Conservation (phyloP, 2,329 filamentous ascomycete genomes). For the Pyricularia pennisetigena region DNA sequence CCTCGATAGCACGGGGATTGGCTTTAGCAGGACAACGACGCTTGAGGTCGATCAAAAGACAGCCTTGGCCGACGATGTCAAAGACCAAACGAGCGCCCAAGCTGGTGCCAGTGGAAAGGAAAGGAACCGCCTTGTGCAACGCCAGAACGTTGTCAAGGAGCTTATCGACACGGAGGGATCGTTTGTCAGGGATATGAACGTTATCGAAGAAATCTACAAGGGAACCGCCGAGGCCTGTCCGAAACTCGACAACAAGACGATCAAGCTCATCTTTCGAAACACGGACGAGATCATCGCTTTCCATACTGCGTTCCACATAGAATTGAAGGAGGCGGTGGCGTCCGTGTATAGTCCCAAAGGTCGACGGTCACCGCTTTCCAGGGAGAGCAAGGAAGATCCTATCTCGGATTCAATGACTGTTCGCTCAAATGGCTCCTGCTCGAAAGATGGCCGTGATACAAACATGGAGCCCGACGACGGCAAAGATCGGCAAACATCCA, state of each 20-base stretch:
- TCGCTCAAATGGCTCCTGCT: slow-evolving; percentile 20
- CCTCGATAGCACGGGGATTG: slow-evolving; percentile 26
- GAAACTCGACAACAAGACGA: slow-evolving; percentile 70
- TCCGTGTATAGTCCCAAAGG: slow-evolving; percentile 63
- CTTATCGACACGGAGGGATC: slow-evolving; percentile 85
- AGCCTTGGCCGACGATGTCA: slow-evolving; percentile 9
- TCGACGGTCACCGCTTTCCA: slow-evolving; percentile 29
- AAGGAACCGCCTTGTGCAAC: slow-evolving; percentile 65
- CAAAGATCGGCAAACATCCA: slow-evolving; percentile 39
- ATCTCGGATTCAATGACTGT: slow-evolving; percentile 20
- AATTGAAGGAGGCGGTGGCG: slow-evolving; percentile 72
- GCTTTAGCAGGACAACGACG: not conserved
- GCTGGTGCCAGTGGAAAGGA: slow-evolving; percentile 39
- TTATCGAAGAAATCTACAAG: slow-evolving; percentile 96
- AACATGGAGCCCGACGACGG: slow-evolving; percentile 35
- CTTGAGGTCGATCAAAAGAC: slow-evolving; percentile 17
- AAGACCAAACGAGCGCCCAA: not conserved
- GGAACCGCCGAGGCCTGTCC: slow-evolving; percentile 78
- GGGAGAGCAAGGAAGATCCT: slow-evolving; percentile 22
- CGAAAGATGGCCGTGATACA: slow-evolving; percentile 19
- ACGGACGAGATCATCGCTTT: slow-evolving; percentile 85
- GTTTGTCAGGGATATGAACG: slow-evolving; percentile 92
- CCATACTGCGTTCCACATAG: slow-evolving; percentile 67
- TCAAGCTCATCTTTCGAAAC: slow-evolving; percentile 87
- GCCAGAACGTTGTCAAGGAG: slow-evolving; percentile 81